These are phyloP conservation scores for Auxenochlorella pyrenoidosa DNA, from an alignment of 139 green algal genomes.

Conservation along the genomic window DNA sequence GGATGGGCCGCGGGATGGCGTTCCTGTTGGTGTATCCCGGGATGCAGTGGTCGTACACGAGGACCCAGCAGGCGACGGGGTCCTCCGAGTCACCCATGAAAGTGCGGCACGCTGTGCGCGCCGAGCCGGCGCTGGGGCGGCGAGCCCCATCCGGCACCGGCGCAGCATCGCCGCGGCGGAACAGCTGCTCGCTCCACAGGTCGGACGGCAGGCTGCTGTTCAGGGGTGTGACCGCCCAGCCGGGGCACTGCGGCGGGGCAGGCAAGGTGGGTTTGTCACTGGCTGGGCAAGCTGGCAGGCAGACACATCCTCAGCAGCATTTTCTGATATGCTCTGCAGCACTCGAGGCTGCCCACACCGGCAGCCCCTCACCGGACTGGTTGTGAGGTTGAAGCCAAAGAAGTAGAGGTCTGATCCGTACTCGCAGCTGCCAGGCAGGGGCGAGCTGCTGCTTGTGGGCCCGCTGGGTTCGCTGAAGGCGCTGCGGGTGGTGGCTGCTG, in stretches of 20 bases:
- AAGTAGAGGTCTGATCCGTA: background rate
- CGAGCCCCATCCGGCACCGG: background rate
- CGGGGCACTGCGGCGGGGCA: background rate
- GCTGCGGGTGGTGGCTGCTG: too few species aligned
- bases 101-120: background rate
- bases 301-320: too few species aligned
- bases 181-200: background rate
- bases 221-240: background rate
- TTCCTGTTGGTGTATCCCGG: constrained; percentile 1
- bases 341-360: too few species aligned
- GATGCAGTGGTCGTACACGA: background rate
- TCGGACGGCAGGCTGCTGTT: background rate
- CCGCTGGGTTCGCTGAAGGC: background rate
- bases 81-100: background rate
- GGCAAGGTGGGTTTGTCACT: background rate
- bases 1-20: background rate
- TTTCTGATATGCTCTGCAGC: too few species aligned
- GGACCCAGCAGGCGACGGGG: background rate
- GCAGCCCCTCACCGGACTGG: background rate
- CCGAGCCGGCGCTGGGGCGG: background rate
- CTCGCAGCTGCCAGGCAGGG: background rate
- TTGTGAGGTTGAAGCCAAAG: background rate
- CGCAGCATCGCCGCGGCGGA: background rate
- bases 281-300: too few species aligned
- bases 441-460: background rate